These are phyloP conservation scores for Neurospora sublineolata DNA, from an alignment of 495 filamentous ascomycete species.

Conservation along the genomic window DNA sequence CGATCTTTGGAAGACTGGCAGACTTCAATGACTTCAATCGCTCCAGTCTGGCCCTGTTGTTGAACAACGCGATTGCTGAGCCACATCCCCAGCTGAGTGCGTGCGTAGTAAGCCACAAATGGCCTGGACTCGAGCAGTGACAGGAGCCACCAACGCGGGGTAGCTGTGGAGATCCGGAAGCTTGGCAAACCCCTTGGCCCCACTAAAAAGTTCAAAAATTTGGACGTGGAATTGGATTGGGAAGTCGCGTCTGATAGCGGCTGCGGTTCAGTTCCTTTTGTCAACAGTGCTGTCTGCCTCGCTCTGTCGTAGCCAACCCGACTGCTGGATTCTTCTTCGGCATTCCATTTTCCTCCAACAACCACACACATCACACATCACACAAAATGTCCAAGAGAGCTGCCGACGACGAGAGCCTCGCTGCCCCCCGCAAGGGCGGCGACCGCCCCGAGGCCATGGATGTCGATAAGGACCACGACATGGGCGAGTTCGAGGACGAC, in stretches of 20 bases:
- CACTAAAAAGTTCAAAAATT: conserved; percentile 21
- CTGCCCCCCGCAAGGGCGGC: conserved; percentile 55
- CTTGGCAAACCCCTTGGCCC: not conserved
- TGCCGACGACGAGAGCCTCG: conserved; percentile 43
- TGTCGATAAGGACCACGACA: conserved; percentile 48
- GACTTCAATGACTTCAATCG: not conserved
- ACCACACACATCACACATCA: not conserved
- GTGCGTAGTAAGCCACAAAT: not conserved
- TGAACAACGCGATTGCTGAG: not conserved
- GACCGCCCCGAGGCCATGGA: conserved; percentile 49
- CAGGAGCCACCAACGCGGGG: not conserved
- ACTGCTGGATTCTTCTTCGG: not conserved
- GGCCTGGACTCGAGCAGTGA: not conserved
- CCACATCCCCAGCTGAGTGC: not conserved
- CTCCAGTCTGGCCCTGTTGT: no score
- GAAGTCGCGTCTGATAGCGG: not conserved
- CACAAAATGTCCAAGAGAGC: conserved; percentile 61
- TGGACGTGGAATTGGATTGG: not conserved
- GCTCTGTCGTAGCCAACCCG: not conserved
- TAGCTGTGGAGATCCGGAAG: not conserved
- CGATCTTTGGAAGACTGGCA: not conserved
- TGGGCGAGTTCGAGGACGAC: conserved; percentile 89
- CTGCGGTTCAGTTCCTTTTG: not conserved
- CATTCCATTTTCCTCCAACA: not conserved
- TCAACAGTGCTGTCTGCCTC: not conserved